Evolutionary conservation across 2,329 filamentous ascomycete genomes (phyloP).

Genomic region (Magnaporthiopsis poae): DNA sequence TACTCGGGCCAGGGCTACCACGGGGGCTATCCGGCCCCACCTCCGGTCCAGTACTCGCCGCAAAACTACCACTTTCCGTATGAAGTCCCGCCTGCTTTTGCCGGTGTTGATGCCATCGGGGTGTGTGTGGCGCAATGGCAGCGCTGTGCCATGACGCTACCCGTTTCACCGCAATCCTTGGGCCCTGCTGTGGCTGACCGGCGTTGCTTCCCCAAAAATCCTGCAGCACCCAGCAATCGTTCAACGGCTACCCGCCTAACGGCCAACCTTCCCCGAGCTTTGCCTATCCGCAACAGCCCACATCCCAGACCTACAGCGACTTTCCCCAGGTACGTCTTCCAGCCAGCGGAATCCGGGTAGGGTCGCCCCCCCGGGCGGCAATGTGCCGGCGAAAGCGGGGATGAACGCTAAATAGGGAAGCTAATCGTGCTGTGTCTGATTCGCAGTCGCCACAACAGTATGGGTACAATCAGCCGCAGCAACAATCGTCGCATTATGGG

Average conservation of each 20-base stretch:
- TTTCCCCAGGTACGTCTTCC: constrained; percentile 28
- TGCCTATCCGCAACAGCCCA: constrained; percentile 37
- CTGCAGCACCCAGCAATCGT: constrained; percentile 28
- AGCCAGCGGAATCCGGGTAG: constrained; percentile 2
- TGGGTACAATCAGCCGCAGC: constrained; percentile 30
- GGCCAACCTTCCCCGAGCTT: constrained; percentile 18
- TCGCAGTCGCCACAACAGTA: constrained; percentile 27
- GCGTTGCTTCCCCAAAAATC: constrained; percentile 2
- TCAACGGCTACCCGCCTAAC: constrained; percentile 39
- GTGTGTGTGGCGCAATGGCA: not conserved
- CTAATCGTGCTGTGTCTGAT: not conserved
- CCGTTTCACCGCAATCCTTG: not conserved
- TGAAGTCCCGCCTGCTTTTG: not conserved
- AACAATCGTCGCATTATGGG: constrained; percentile 31
- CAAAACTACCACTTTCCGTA: constrained; percentile 11
- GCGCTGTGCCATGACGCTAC: not conserved
- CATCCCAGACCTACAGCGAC: constrained; percentile 37
- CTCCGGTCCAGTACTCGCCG: constrained; percentile 10
- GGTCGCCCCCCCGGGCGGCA: not conserved
- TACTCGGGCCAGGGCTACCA: constrained; percentile 13
- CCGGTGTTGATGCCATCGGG: not conserved
- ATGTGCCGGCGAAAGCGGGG: not conserved
- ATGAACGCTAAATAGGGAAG: not conserved
- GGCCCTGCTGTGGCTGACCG: not conserved
- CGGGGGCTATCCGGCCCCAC: constrained; percentile 10